Conservation (phyloP, 148 eudicot genomes). For the Salicornia ramosissima region DNA sequence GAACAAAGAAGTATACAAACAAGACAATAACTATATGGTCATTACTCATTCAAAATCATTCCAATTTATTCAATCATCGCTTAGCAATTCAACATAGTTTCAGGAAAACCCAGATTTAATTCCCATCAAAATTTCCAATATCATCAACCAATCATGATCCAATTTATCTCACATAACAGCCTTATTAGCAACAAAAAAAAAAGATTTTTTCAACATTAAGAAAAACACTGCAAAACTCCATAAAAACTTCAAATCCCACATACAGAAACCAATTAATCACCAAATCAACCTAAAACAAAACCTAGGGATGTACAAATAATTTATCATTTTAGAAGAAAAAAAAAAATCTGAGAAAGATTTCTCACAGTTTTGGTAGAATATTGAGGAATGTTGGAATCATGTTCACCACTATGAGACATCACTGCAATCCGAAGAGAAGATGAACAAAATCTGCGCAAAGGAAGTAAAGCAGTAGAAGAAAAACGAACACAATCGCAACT, state of each 20-base stretch:
- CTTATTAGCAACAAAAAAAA: background rate
- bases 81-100: background rate
- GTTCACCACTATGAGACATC: conserved; percentile 29
- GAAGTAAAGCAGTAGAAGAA: conserved; percentile 39
- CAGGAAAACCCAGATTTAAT: background rate
- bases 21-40: too few relatives aligned
- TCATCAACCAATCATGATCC: background rate
- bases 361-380: conserved; percentile 43
- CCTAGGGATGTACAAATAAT: background rate
- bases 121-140: background rate
- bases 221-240: too few relatives aligned
- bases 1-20: too few relatives aligned
- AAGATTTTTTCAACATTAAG: too few relatives aligned
- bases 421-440: conserved; percentile 32
- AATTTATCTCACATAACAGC: background rate
- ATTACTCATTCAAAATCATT: too few relatives aligned
- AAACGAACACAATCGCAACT: conserved; percentile 29
- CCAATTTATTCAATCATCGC: too few relatives aligned
- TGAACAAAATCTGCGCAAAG: conserved; percentile 42
- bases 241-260: background rate
- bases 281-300: background rate
- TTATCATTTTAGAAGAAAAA: background rate
- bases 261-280: background rate
- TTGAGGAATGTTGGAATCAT: conserved; percentile 2
- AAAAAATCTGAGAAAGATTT: background rate